Base-by-base conservation (phyloP, 148 eudicot genomes). In the Dianthus caryophyllus region DNA sequence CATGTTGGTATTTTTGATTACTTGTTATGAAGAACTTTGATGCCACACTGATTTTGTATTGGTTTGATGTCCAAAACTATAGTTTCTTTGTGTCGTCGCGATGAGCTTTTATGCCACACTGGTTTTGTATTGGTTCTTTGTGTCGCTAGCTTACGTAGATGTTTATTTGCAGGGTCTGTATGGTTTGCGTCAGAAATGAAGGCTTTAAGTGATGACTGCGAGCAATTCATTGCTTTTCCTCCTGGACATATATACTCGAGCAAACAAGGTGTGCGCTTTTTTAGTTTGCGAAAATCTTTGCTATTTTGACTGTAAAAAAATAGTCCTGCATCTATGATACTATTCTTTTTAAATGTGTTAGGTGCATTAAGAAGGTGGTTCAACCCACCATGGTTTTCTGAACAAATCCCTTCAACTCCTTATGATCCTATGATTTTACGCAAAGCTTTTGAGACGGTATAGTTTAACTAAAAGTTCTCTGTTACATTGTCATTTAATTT, bases 151-250 rank as follows among this genome's bases (percentile, higher is more conserved):
- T n/a, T 27, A 61, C 24, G 14, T 6, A 43, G 25, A 62, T 44
- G 52, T 63, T 63, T 63, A 24, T 71, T 29, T 80, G 71, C 87
- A 88, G 97, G 97, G 71, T 88, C 97, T 1, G 80, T 84, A 65
- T 91, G 97, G 97, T 91, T 91, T 81, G 86, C 97, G 31, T 91
- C 96, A 57, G 97, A 91, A 78, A 88, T 91, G 97, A 91, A 91
- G 72, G 97, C 97, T 17, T 57, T 91, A 59, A 88, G 92, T 79
- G 97, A 91, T 84, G 97, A 91, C 72, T 91, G 97, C 76, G 97
- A 91, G 70, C 74, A 88, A 70, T 91, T 91, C 80, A 83, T 80
- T 71, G 61, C 81, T 61, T 89, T 89, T 77, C 96, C 82, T 72
- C 98, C 91, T 64, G 96, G 96, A 27, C 91, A 89, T 74, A 76